phyloP scores from a whole-genome alignment of 305 asterid genomes.

The Striga hermonthica region DNA sequence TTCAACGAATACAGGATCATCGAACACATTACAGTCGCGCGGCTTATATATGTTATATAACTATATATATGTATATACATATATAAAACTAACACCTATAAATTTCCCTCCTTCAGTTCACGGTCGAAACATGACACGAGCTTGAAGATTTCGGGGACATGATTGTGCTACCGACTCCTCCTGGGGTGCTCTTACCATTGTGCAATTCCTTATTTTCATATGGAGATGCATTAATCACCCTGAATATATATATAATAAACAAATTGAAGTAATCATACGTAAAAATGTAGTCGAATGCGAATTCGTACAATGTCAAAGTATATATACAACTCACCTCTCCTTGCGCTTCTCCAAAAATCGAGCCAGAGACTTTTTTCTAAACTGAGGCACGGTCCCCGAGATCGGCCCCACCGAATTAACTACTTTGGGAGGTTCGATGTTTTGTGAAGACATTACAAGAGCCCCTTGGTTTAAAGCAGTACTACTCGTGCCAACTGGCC shows the following conservation, averaged over 20 bases:
- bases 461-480: constrained; percentile 33
- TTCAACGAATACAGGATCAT: constrained; percentile 6
- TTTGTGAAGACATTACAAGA: constrained; percentile 34
- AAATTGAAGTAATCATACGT: background rate
- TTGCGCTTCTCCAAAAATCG: constrained; percentile 88
- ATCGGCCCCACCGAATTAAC: constrained; percentile 35
- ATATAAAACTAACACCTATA: constrained; percentile 1
- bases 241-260: too few relatives aligned
- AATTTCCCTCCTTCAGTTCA: constrained; percentile 28
- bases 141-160: constrained; percentile 42
- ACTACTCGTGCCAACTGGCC: constrained; percentile 29
- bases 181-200: constrained; percentile 40
- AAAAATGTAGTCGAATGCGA: background rate
- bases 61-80: background rate
- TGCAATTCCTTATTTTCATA: constrained; percentile 38
- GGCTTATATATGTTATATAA: constrained; percentile 1
- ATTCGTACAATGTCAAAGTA: background rate
- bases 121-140: constrained; percentile 35
- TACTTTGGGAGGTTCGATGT: constrained; percentile 40
- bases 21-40: constrained; percentile 20
- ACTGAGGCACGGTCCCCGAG: constrained; percentile 69
- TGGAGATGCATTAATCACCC: constrained; percentile 54
- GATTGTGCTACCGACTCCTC: constrained; percentile 37
- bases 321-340: constrained; percentile 58
- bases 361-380: constrained; percentile 74